These are phyloP conservation scores for Simplicillium aogashimaense DNA, from an alignment of 2,329 filamentous ascomycete genomes.

Conservation along the genomic window DNA sequence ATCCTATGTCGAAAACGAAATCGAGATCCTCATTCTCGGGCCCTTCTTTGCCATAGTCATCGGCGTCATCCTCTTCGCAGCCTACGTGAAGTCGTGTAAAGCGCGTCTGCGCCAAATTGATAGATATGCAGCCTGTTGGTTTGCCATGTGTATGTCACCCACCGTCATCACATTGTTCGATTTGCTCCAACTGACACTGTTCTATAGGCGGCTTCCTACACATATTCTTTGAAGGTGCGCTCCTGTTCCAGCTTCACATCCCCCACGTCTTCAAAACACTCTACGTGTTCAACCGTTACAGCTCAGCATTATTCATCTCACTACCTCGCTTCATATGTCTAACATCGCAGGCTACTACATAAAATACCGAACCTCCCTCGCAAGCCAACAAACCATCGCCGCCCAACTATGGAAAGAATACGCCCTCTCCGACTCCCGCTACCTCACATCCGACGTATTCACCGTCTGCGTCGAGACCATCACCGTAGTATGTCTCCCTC, in stretches of 20 bases:
- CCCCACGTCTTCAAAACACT: no score
- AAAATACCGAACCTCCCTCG: constrained; percentile 55
- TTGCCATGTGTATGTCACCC: no score
- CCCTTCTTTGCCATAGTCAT: no score
- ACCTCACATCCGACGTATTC: constrained; percentile 71
- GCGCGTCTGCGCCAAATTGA: no score
- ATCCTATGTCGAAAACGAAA: constrained; percentile 33
- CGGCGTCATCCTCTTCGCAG: no score
- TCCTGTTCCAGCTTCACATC: constrained; percentile 11
- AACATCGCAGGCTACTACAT: constrained; percentile 62
- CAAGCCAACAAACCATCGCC: constrained; percentile 59
- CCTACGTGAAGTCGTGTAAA: no score
- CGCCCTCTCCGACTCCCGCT: constrained; percentile 75
- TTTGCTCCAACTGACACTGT: constrained; percentile 22
- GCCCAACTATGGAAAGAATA: constrained; percentile 94
- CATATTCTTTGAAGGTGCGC: no score
- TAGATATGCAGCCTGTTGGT: no score
- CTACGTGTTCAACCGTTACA: no score
- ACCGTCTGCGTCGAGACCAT: constrained; percentile 82
- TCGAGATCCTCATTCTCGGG: constrained; percentile 23
- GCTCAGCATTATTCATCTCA: no score
- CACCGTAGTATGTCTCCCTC: constrained; percentile 52
- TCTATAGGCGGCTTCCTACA: constrained; percentile 9
- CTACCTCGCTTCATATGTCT: no score
- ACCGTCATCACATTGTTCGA: no score